Evolutionary conservation across 129 eudicot genomes (phyloP), one percentile per base, ranked within the genome.

Genomic region (Calendula officinalis): DNA sequence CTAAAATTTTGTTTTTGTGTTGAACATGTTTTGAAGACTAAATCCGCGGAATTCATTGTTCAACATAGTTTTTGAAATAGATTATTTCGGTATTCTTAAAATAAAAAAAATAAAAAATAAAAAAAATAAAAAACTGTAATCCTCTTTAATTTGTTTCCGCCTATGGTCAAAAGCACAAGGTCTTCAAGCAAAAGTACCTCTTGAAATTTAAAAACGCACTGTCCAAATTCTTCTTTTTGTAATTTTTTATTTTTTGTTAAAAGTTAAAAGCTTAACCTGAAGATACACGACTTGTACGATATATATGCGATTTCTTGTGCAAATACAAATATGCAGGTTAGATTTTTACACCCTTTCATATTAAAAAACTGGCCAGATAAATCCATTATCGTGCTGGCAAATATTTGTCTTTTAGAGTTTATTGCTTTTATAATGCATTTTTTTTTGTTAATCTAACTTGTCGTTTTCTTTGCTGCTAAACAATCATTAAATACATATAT

Each of bases 341-440:
- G 56, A 42, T 12, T 55, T 16, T 34, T 33, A 68, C 46, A 5
- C 38, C 22, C 33, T 34, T 8, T 32, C 1, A 58, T 47, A 37
- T 12, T 17, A 47, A 70, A 39, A 15, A 41, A 39, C 9, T 34
- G 11, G 13, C 27, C 56, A 71, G 38, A 50, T 40, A 34, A 22
- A 17, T 41, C 15, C 65, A 34, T 33, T 11, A 34, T 13, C 48
- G 45, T 73, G 71, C 45, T 56, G 77, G 71, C 66, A 45, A 5
- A 56, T 55, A 3, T 64, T 73, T 72, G 71, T 64, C 77, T 44
- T 55, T 45, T 45, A 64, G 34, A 64, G 44, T 17, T 45, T 17
- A 53, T 54, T 63, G 70, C 36, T 54, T 54, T 13, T 44, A 40
- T 54, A 30, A 41, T 68, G 15, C 48, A 8, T 14, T 6, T 57